Evolutionary conservation across 768 basidiomycete genomes (phyloP), one percentile per base, ranked within the genome.

Genomic region (Boletus eberwhitei): DNA sequence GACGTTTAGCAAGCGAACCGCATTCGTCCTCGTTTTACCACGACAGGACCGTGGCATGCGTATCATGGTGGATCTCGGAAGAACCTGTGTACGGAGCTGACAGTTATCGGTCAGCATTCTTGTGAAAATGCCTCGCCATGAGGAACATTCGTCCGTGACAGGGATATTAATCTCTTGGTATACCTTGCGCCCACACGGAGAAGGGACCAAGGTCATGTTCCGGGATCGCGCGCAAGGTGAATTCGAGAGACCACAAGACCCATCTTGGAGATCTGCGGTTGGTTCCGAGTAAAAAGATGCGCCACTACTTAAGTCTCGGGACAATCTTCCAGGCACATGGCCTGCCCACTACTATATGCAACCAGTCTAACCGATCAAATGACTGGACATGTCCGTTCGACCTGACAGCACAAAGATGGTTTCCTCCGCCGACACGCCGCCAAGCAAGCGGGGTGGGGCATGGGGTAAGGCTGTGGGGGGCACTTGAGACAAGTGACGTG

Each of bases 401-500:
- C 56, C 47, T 41, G 55, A 52, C 57, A 53, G 53, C 24, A 66
- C 67, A 64, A 62, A 64, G 59, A 59, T 59, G 67, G 66, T 22
- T 46, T 49, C 39, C 57, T 67, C 52, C 31, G 59, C 47, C 40
- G 53, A 54, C 64, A 68, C 45, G 59, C 66, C 36, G 47, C 24
- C 14, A 48, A 58, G 57, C 53, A 53, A 24, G 40, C 35, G 48
- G 52, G 44, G 57, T 57, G 66, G 64, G 59, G 59, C 58, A 59
- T 58, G 66, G 66, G 66, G 66, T 59, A 59, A 66, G 58, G 61
- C 64, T 59, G 53, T 63, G 48, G 58, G 50, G 52, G 50, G 24
- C 24, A 39, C 43, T 42, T 45, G 26, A 41, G 35, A 46, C 52
- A 6, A 39, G 19, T 29, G 44, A 29, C 48, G 47, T 54, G 53